Evolutionary conservation across 352 stramenopile species (phyloP).

Genomic region (Pythium scleroteichum): DNA sequence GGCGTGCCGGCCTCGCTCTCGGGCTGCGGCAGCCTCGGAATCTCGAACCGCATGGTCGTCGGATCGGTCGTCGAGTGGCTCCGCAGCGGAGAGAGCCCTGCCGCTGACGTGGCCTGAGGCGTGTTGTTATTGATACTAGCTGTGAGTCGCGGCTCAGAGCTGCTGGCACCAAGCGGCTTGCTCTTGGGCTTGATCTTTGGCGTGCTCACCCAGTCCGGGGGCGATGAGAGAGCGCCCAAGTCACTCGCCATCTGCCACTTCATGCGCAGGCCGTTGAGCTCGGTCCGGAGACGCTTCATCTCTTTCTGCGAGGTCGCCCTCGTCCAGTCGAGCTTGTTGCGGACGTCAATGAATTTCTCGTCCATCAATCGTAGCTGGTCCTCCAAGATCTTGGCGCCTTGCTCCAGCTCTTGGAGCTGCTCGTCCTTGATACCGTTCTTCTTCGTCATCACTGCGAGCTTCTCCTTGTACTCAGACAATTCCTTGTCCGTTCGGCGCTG

Average conservation of each 20-base stretch:
- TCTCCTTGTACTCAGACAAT: slow-evolving; percentile 61
- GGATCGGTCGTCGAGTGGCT: slow-evolving; percentile 6
- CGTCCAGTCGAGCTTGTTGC: slow-evolving; percentile 95
- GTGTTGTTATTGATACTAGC: slow-evolving; percentile 30
- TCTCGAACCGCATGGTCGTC: slow-evolving; percentile 51
- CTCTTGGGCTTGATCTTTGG: slow-evolving; percentile 40
- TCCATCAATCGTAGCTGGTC: slow-evolving; percentile 97
- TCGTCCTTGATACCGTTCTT: slow-evolving; percentile 85
- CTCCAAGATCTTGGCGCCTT: slow-evolving; percentile 93
- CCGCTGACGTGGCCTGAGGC: slow-evolving; percentile 13
- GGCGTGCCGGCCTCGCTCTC: slow-evolving; percentile 59
- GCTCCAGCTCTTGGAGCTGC: slow-evolving; percentile 89
- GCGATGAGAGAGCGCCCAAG: slow-evolving; percentile 37
- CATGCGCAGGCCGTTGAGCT: slow-evolving; percentile 66
- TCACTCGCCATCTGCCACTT: slow-evolving; percentile 78
- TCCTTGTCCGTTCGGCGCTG: slow-evolving; percentile 84
- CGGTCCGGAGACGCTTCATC: slow-evolving; percentile 61
- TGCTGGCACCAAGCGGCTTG: slow-evolving; percentile 45
- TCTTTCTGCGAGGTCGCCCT: slow-evolving; percentile 85
- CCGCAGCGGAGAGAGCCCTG: slow-evolving; percentile 12
- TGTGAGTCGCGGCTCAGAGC: slow-evolving; percentile 52
- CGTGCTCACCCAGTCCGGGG: slow-evolving; percentile 49
- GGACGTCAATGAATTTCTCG: slow-evolving; percentile 96
- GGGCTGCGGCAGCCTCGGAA: slow-evolving; percentile 73
- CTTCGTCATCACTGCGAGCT: slow-evolving; percentile 61